A percentile compares a stretch with the other conserved stretches of the same genome.
phyloP scores from a whole-genome alignment of 345 rosid genomes.

The Camelina hispida region DNA sequence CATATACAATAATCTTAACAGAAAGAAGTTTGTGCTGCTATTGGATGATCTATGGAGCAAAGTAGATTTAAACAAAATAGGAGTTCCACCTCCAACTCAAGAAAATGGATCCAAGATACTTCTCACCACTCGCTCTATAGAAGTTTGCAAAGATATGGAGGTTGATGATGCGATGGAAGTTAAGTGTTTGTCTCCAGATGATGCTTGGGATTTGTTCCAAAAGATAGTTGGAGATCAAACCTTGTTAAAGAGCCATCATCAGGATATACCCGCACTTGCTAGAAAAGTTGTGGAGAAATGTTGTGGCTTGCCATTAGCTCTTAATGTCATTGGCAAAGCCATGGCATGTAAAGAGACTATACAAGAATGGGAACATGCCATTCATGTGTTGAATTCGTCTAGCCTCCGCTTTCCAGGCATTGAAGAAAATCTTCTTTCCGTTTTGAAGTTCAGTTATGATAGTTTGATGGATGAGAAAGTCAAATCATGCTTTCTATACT shows the following conservation, averaged over 20 bases:
- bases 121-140: neutral
- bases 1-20: neutral
- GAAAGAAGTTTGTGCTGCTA: neutral
- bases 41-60: neutral
- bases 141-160: neutral
- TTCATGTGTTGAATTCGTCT: neutral
- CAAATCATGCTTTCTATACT: neutral
- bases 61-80: neutral
- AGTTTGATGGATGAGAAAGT: neutral
- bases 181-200: neutral
- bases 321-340: neutral
- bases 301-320: neutral
- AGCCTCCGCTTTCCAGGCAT: neutral
- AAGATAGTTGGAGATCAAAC: neutral
- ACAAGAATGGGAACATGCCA: neutral
- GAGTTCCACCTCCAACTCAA: neutral
- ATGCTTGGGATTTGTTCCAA: neutral
- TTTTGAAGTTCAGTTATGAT: neutral
- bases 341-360: neutral
- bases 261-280: neutral
- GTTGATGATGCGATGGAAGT: neutral
- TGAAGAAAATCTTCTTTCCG: neutral
- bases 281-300: neutral
- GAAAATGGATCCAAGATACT: neutral
- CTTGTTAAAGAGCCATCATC: neutral